Evolutionary conservation across 2,329 filamentous ascomycete genomes (phyloP).

Genomic region (Ceratocystis ficicola): DNA sequence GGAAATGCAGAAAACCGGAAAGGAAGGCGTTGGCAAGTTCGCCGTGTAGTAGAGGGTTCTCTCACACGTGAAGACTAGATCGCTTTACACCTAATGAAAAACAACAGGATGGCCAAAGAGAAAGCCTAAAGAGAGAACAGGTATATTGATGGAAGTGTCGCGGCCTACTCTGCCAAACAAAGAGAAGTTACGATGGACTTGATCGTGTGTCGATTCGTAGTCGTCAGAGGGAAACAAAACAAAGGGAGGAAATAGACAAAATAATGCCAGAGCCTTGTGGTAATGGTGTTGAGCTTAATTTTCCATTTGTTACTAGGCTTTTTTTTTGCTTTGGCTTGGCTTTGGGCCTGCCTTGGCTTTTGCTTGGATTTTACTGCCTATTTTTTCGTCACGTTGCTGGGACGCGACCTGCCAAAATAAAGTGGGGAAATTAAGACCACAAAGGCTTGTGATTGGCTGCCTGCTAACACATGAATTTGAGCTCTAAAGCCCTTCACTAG

Average conservation of each 20-base stretch:
- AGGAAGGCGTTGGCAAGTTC: neutral
- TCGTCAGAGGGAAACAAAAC: conserved; percentile 8
- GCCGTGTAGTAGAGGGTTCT: too few relatives aligned
- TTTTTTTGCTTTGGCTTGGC: neutral
- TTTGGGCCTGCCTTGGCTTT: neutral
- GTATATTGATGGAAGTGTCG: neutral
- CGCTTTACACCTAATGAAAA: too few relatives aligned
- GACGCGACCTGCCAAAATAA: conserved; percentile 11
- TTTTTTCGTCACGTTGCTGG: conserved; percentile 19
- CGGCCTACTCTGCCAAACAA: neutral
- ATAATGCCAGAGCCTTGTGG: neutral
- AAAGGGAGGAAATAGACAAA: neutral
- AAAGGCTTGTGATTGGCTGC: neutral
- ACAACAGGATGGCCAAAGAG: too few relatives aligned
- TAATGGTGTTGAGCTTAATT: neutral
- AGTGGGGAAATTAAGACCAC: neutral
- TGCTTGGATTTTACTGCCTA: neutral
- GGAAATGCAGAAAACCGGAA: neutral
- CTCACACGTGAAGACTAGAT: too few relatives aligned
- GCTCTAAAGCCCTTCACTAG: neutral
- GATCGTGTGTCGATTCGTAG: neutral
- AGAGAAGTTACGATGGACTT: neutral
- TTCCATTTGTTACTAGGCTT: neutral
- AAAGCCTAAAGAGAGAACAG: too few relatives aligned
- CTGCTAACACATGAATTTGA: neutral